Evolutionary conservation across 805 yeast genomes (phyloP), one percentile per base, ranked within the genome.

Genomic region (Wickerhamiella lipophila): DNA sequence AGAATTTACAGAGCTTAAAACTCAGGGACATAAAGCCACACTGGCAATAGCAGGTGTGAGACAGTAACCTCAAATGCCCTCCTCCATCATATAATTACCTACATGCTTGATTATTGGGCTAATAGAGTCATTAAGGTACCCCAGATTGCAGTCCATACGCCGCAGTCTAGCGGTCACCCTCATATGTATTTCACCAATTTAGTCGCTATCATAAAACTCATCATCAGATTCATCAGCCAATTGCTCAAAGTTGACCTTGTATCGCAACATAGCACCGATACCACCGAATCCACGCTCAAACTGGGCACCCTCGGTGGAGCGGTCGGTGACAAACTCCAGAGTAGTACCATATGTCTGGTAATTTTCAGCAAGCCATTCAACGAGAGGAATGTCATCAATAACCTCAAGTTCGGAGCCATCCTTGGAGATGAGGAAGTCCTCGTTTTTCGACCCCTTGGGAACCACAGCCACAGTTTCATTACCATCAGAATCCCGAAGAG

Each of bases 201-300:
- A 58, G 42, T 60, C 80, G 83, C 66, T 79, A 40, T 52, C 87
- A 67, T 79, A 87, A 65, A 80, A 83, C 66, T 85, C 94, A 62
- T 88, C 96, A 55, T 85, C 94, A 52, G 79, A 73, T 50, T 85
- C 96, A 48, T 86, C 94, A 47, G 72, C 83, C 64, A 92, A 76
- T 73, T 87, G 96, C 67, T 92, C 98, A 61, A 92, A 92, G 72
- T 92, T 92, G 59, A 92, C 92, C 69, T 87, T 87, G 70, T 92
- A 92, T 72, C 99, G 86, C 66, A 92, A 73, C 59, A 92, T 66
- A 51, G 96, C 96, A 67, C 99, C 99, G 57, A 92, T 77, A 71
- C 98, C 99, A 82, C 99, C 99, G 64, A 92, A 92, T 52, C 99
- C 99, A 60, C 79, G 81, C 52, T 83, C 94, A 68, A 92, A 92